Evolutionary conservation across 495 filamentous ascomycete species (phyloP).

Genomic region (Aspergillus bertholletiae): DNA sequence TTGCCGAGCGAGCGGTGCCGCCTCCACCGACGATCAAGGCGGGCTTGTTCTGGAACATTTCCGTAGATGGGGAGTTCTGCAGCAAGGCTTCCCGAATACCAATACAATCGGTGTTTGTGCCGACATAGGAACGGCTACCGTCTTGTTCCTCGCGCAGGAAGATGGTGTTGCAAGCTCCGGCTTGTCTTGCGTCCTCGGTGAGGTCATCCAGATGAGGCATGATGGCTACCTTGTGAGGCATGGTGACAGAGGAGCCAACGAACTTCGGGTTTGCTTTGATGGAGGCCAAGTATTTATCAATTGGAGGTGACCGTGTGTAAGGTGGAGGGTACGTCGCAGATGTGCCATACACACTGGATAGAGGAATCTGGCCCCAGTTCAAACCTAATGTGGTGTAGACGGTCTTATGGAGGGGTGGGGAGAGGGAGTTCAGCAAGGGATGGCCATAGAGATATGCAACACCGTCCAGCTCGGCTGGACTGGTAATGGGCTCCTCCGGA

Average conservation of each 20-base stretch:
- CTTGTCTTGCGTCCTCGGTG: constrained; percentile 61
- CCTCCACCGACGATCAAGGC: constrained; percentile 64
- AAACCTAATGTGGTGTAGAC: constrained; percentile 57
- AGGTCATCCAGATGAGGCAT: constrained; percentile 64
- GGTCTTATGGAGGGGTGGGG: constrained; percentile 64
- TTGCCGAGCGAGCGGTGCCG: constrained; percentile 64
- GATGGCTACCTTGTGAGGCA: constrained; percentile 72
- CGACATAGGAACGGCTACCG: constrained; percentile 48
- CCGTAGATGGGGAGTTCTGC: constrained; percentile 47
- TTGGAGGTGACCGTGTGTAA: constrained; percentile 37
- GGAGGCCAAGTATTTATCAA: constrained; percentile 47
- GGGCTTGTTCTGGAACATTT: constrained; percentile 50
- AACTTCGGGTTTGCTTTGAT: constrained; percentile 47
- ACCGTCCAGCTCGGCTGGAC: constrained; percentile 32
- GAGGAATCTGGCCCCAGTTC: constrained; percentile 58
- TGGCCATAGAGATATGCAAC: constrained; percentile 49
- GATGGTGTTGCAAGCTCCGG: constrained; percentile 73
- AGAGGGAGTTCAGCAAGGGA: constrained; percentile 64
- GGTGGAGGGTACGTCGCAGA: constrained; percentile 35
- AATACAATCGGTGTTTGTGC: constrained; percentile 74
- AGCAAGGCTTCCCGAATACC: constrained; percentile 67
- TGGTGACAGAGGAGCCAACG: constrained; percentile 67
- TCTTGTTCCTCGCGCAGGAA: constrained; percentile 50
- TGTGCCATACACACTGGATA: constrained; percentile 36
- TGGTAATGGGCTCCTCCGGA: constrained; percentile 37